Percentiles rank a stretch among this genome's conserved stretches.
Conservation (phyloP, 176 grass and related monocot species). For the Tuctoria greenei region DNA sequence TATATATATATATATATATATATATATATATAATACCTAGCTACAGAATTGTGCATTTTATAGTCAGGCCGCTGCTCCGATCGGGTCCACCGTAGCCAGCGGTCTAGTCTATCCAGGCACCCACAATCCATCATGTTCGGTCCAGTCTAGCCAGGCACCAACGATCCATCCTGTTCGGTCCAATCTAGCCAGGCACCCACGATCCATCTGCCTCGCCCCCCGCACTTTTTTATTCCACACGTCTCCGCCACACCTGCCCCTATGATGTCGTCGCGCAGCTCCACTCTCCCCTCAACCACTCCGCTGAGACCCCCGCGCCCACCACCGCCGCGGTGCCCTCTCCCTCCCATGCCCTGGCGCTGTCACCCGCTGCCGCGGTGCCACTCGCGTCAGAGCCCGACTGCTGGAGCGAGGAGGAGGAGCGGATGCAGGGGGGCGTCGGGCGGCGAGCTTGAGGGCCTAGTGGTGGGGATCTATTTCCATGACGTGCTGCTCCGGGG, state of each 20-base stretch:
- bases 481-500: conserved; percentile 87
- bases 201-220: conserved; percentile 26
- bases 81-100: too few relatives aligned
- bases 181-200: too few relatives aligned
- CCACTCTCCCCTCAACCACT: background rate
- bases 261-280: conserved; percentile 40
- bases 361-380: conserved; percentile 20
- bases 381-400: conserved; percentile 22
- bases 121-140: too few relatives aligned
- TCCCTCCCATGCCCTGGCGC: conserved; percentile 13
- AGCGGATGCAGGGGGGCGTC: background rate
- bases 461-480: conserved; percentile 93
- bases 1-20: too few relatives aligned
- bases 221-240: conserved; percentile 53
- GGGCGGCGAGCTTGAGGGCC: conserved; percentile 13
- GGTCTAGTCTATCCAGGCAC: too few relatives aligned
- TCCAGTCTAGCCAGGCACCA: too few relatives aligned
- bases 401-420: background rate
- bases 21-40: too few relatives aligned
- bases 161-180: too few relatives aligned
- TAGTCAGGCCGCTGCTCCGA: too few relatives aligned
- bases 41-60: too few relatives aligned
- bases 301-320: background rate
- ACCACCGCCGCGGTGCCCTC: background rate
- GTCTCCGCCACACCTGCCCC: too few relatives aligned